Conservation (phyloP, 2,329 filamentous ascomycete genomes). For the Monosporascus sp. region DNA sequence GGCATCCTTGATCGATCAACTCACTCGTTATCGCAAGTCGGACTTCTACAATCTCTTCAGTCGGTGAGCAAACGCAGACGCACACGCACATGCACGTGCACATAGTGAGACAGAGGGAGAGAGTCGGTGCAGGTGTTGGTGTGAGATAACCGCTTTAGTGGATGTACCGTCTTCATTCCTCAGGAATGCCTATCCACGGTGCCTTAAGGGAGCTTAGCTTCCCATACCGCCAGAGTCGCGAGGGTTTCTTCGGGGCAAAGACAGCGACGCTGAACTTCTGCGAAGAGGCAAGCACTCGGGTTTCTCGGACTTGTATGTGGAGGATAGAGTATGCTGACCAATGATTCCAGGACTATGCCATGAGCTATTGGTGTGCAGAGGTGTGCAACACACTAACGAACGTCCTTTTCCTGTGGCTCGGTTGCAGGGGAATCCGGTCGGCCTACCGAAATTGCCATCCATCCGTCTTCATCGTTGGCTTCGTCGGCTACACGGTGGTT, state of each 20-base stretch:
- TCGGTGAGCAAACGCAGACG: no score
- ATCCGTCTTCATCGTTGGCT: constrained; percentile 65
- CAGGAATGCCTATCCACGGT: constrained; percentile 12
- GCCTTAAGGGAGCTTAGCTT: constrained; percentile 19
- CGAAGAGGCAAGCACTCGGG: constrained; percentile 56
- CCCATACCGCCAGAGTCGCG: constrained; percentile 25
- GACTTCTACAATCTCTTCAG: no score
- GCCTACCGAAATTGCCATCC: constrained; percentile 71
- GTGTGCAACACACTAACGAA: constrained; percentile 81
- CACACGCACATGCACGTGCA: no score
- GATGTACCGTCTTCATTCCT: background rate
- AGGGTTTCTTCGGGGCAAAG: constrained; percentile 63
- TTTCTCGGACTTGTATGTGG: background rate
- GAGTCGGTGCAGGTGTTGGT: no score
- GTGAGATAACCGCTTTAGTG: no score
- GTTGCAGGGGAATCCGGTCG: constrained; percentile 67
- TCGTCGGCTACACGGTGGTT: constrained; percentile 47
- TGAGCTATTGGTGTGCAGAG: constrained; percentile 70
- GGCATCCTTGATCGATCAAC: no score
- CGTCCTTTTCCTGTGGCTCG: constrained; percentile 72
- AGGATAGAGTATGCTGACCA: constrained; percentile 6
- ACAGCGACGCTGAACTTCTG: constrained; percentile 75
- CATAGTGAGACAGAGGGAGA: no score
- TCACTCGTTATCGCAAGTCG: no score
- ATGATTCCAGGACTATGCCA: constrained; percentile 51